Base-by-base conservation (phyloP, 2,329 filamentous ascomycete genomes). In the Decorospora gaudefroyi region DNA sequence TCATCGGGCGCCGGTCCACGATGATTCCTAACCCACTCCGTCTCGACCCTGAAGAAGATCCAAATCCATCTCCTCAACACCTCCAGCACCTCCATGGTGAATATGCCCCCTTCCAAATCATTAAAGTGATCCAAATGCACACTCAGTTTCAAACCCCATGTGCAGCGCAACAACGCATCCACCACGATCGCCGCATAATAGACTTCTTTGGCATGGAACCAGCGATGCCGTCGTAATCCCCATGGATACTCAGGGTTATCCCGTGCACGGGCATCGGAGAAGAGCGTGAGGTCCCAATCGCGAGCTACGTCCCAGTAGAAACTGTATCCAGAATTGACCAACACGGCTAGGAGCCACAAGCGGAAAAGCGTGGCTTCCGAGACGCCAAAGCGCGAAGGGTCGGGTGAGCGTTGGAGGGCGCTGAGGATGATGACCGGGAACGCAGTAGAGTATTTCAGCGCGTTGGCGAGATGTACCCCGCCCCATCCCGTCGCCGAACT, bases 271-370 rank as follows among this genome's bases (percentile, higher is more conserved):
- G 74, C 68, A 1, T 77, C 68, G 2, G 86, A 82, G 64, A 97
- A 88, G 10, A 97, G 78, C 0, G 87, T 88, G 51, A 99, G 78
- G 65, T 97, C 93, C 93, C 93, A 99, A 76, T 99, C 93, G 74
- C 91, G 93, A 42, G 89, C 80, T 19, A 97, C 84, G 63, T 99
- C 93, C 93, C 93, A 99, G 77, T 93, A 99, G 75, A 97, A 97
- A n/a, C 87, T 90, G 73, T 96, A 99, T 30, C 87, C 76, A 10
- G 89, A 95, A 70, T 99, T 96, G 60, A 93, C 65, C 22, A 90
- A 75, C 19, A 89, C 87, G 29, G 86, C 86, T 23, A 80, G 72
- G 19, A 95, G 75, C 80, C 81, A 78, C 53, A 82, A 63, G 30
- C 78, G 74, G 57, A 79, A 79, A 28, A 84, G 67, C 0, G 74